A percentile compares a stretch with the other conserved stretches of the same genome.
Evolutionary conservation across 805 yeast species (phyloP).

Genomic region (Candida boidinii): DNA sequence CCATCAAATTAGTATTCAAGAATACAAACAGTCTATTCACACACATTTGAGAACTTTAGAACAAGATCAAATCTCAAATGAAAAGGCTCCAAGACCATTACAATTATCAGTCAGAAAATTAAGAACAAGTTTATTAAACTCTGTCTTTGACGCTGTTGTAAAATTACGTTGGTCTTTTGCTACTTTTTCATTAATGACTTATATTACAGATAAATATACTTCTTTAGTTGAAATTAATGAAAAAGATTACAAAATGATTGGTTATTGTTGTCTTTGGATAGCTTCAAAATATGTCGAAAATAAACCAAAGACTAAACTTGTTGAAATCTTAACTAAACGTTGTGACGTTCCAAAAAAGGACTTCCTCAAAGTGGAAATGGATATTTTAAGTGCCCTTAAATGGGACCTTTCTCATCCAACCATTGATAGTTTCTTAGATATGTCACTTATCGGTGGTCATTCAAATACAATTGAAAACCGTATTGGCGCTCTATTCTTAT

Average conservation of each 20-base stretch:
- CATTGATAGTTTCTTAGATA: slow-evolving; percentile 54
- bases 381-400: slow-evolving; percentile 49
- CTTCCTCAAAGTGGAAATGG: slow-evolving; percentile 63
- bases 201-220: slow-evolving; percentile 31
- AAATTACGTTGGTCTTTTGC: slow-evolving; percentile 22
- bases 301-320: slow-evolving; percentile 40
- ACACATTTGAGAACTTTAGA: slow-evolving; percentile 17
- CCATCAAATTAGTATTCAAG: slow-evolving; percentile 18
- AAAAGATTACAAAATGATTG: slow-evolving; percentile 28
- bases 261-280: slow-evolving; percentile 38
- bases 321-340: slow-evolving; percentile 20
- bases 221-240: slow-evolving; percentile 24
- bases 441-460: slow-evolving; percentile 29
- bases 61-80: slow-evolving; percentile 21
- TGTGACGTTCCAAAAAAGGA: slow-evolving; percentile 21
- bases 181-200: slow-evolving; percentile 29
- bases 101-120: slow-evolving; percentile 13
- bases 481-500: slow-evolving; percentile 49
- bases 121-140: slow-evolving; percentile 20
- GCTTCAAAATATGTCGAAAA: slow-evolving; percentile 37
- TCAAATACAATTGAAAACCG: slow-evolving; percentile 38
- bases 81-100: slow-evolving; percentile 17
- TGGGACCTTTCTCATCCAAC: slow-evolving; percentile 62
- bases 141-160: slow-evolving; percentile 22
- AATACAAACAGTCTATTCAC: slow-evolving; percentile 21